Evolutionary conservation across 2,329 filamentous ascomycete genomes (phyloP), one percentile per base, ranked within the genome.

Genomic region (Pyrenophora seminiperda): DNA sequence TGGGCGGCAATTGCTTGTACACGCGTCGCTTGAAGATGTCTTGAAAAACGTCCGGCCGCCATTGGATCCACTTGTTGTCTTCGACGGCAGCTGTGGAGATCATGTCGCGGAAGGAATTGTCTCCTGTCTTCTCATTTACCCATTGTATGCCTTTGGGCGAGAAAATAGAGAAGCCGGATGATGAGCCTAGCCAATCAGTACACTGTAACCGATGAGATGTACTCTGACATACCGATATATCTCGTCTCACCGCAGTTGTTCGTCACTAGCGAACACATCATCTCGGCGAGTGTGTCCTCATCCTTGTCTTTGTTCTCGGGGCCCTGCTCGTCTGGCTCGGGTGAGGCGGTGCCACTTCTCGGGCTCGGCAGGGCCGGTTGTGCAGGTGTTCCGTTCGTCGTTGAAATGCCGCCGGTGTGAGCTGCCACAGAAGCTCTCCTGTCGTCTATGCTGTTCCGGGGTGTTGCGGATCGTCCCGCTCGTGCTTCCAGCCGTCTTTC

Each of bases 71-170:
- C 70, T 96, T 96, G 73, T 94, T 90, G 65, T 96, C 91, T 62
- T 96, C 90, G 33, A 95, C 86, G 19, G 89, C 90, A 3, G 76
- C 73, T n/a, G 93, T 89, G 43, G 90, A 87, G 47, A 99, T 96
- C 89, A 97, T 97, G 48, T 90, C 84, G 71, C 96, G 90, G 74
- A 99, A 99, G 0, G 91, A 95, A 17, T 82, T 85, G 69, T 99
- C 94, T n/a, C 94, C 94, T 2, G 92, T 97, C 78, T 95, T 97
- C 61, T 94, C 87, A 65, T 97, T 97, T 44, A 99, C 93, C 94
- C 94, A 99, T 72, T 96, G 89, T 45, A 99, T 96, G 36, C 94
- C 94, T 72, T 96, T 96, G 11, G 93, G 94, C 0, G 93, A 97
- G 77, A 99, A 97, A 63, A 99, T 99, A 46, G 93, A 97, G 74